These are phyloP conservation scores for Boletellus ananas DNA, from an alignment of 768 basidiomycete genomes.

Conservation along the genomic window DNA sequence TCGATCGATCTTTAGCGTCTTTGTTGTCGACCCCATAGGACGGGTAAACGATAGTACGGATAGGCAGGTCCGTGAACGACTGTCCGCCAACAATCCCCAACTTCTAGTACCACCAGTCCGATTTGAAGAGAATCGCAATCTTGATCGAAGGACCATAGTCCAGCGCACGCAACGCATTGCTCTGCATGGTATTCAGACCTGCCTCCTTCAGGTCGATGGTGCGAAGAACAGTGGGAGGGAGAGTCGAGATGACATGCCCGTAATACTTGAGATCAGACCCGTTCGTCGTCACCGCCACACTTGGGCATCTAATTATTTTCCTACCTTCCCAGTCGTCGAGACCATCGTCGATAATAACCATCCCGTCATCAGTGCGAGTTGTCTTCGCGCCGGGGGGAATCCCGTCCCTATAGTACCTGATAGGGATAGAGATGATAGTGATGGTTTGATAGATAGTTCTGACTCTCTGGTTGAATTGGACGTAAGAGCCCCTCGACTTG, in stretches of 20 bases:
- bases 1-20: conserved; percentile 16
- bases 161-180: conserved; percentile 37
- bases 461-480: conserved; percentile 18
- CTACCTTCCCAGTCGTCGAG: no score
- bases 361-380: no score
- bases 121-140: conserved; percentile 41
- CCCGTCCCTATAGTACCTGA: no score
- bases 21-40: conserved; percentile 31
- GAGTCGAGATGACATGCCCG: conserved; percentile 41
- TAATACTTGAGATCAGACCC: conserved; percentile 20
- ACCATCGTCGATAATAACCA: no score
- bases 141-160: conserved; percentile 38
- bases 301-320: not conserved
- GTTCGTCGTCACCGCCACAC: conserved; percentile 8
- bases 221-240: conserved; percentile 37
- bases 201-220: conserved; percentile 31
- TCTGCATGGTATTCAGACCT: conserved; percentile 29
- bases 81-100: conserved; percentile 38
- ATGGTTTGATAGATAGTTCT: conserved; percentile 13
- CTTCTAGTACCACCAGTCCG: conserved; percentile 39
- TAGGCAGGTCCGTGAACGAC: conserved; percentile 39
- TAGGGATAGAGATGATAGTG: not conserved
- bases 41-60: conserved; percentile 42
- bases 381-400: no score
- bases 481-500: not conserved